Percentiles rank a stretch among this genome's conserved stretches.
Conservation (phyloP, 1,284 basidiomycete genomes). For the Cryptococcus sp. region DNA sequence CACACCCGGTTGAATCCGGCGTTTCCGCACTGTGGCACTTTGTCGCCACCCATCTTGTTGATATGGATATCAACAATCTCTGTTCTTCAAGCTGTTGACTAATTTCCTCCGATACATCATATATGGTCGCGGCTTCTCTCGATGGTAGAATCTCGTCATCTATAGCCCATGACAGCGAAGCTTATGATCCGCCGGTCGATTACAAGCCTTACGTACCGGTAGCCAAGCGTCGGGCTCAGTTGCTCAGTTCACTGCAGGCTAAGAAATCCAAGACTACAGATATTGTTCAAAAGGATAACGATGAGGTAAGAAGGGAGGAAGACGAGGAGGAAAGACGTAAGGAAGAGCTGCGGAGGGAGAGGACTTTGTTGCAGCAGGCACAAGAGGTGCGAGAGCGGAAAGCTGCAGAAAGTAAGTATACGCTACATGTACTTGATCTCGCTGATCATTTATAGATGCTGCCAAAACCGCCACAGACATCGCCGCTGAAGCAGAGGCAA, state of each 20-base stretch:
- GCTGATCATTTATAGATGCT: conserved; percentile 57
- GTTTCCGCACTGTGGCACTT: background rate
- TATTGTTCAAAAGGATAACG: conserved; percentile 55
- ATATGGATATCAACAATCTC: too few species aligned
- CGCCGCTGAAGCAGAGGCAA: conserved; percentile 80
- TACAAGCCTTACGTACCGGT: conserved; percentile 87
- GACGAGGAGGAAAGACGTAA: conserved; percentile 67
- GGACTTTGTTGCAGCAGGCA: conserved; percentile 81
- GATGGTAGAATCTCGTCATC: background rate
- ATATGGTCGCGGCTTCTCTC: background rate
- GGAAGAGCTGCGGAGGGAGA: conserved; percentile 71
- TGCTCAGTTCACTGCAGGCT: conserved; percentile 62
- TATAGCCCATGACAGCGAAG: conserved; percentile 43
- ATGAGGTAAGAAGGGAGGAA: conserved; percentile 60
- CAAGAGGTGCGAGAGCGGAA: conserved; percentile 83
- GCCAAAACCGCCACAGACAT: conserved; percentile 79
- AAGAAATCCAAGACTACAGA: conserved; percentile 56
- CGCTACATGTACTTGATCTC: conserved; percentile 8
- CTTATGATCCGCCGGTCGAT: conserved; percentile 41
- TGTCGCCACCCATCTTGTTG: background rate
- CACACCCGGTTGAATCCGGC: background rate
- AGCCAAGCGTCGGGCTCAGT: conserved; percentile 74
- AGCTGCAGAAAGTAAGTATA: conserved; percentile 66
- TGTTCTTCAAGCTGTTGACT: background rate
- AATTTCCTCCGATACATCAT: background rate